Conservation (phyloP, 139 green algal species). For the Eudorina sp. region DNA sequence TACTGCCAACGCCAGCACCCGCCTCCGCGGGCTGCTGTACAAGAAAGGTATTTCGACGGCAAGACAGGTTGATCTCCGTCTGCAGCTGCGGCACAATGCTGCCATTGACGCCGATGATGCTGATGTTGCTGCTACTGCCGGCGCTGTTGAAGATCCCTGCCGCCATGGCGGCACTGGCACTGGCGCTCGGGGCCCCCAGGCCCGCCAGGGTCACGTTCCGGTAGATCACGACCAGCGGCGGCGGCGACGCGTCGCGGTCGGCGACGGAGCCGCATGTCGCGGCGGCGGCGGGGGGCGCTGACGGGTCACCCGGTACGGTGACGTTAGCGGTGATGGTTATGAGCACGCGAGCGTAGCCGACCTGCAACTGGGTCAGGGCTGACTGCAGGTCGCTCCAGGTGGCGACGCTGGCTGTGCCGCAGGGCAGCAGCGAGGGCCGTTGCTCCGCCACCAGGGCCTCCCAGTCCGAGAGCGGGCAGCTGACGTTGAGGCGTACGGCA, state of each 20-base stretch:
- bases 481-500: slow-evolving; percentile 6
- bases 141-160: not conserved
- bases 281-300: not conserved
- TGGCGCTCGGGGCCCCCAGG: not conserved
- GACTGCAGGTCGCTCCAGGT: not conserved
- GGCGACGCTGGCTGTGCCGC: not conserved
- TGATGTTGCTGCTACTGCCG: not conserved
- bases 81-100: too few relatives aligned
- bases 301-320: not conserved
- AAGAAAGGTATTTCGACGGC: not conserved
- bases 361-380: not conserved
- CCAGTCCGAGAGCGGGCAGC: not conserved
- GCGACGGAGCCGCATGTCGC: not conserved
- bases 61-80: slow-evolving; percentile 6
- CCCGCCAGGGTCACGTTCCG: slow-evolving; percentile 6
- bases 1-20: not conserved
- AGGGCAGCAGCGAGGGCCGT: not conserved
- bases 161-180: too few relatives aligned
- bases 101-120: not conserved
- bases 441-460: not conserved
- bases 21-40: not conserved
- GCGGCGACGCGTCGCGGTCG: not conserved
- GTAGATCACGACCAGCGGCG: not conserved
- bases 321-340: slow-evolving; percentile 30
- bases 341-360: not conserved